These are phyloP conservation scores for Protomyces inouyei DNA, from an alignment of 1,139 yeast genomes.

Conservation along the genomic window DNA sequence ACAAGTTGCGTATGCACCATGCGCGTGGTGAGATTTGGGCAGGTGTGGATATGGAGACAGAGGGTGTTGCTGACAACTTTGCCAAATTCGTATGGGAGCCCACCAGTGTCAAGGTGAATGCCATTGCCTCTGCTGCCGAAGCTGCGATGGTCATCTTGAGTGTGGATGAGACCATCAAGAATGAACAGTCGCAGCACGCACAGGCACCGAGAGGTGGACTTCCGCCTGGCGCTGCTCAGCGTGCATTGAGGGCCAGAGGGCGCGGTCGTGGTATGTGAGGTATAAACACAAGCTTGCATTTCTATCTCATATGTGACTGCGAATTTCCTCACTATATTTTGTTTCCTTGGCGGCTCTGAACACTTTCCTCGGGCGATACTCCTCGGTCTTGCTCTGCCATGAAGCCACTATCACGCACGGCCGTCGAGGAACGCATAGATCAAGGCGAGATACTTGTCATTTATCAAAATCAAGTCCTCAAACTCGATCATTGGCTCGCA, in stretches of 20 bases:
- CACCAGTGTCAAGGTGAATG: constrained; percentile 84
- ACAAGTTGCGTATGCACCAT: constrained; percentile 85
- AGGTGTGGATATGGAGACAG: constrained; percentile 88
- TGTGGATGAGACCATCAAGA: constrained; percentile 91
- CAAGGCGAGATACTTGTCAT: constrained; percentile 67
- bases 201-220: constrained; percentile 46
- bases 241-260: constrained; percentile 45
- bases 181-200: constrained; percentile 55
- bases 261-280: constrained; percentile 27
- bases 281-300: not conserved
- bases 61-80: constrained; percentile 75
- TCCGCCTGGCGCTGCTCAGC: constrained; percentile 54
- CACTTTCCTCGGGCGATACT: too few species aligned
- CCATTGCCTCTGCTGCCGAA: constrained; percentile 94
- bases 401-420: not conserved
- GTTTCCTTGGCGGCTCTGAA: too few species aligned
- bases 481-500: constrained; percentile 64
- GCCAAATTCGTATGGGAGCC: constrained; percentile 96
- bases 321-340: too few species aligned
- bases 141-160: constrained; percentile 88
- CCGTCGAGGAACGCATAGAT: constrained; percentile 8
- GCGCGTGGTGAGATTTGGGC: constrained; percentile 88
- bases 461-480: constrained; percentile 55
- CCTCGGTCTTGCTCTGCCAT: not conserved
- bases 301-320: not conserved